These are phyloP conservation scores for Coprinopsis sp. DNA, from an alignment of 768 basidiomycete species.

Conservation along the genomic window DNA sequence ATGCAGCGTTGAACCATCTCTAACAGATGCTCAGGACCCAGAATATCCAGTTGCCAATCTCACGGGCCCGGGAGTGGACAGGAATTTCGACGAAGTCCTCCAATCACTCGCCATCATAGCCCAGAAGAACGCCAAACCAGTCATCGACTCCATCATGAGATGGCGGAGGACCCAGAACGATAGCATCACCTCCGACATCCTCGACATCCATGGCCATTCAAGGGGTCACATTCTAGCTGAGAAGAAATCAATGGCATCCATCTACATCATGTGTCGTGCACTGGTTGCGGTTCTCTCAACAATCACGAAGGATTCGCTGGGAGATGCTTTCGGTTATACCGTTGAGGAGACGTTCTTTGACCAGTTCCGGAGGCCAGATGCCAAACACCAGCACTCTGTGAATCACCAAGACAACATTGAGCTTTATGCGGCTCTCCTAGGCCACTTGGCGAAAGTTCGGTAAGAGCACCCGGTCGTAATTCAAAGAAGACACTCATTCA, in stretches of 20 bases:
- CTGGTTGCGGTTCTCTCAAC: slow-evolving; percentile 72
- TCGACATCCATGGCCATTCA: slow-evolving; percentile 40
- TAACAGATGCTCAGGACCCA: slow-evolving; percentile 44
- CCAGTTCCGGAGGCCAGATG: slow-evolving; percentile 69
- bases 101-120: slow-evolving; percentile 82
- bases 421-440: slow-evolving; percentile 78
- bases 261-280: slow-evolving; percentile 87
- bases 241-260: slow-evolving; percentile 75
- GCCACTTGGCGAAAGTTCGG: slow-evolving; percentile 78
- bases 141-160: slow-evolving; percentile 81
- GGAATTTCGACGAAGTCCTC: slow-evolving; percentile 81
- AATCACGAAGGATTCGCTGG: slow-evolving; percentile 71
- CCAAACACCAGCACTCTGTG: slow-evolving; percentile 61
- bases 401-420: slow-evolving; percentile 83
- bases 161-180: slow-evolving; percentile 82
- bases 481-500: neutral
- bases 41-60: slow-evolving; percentile 62
- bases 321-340: slow-evolving; percentile 70
- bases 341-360: slow-evolving; percentile 90
- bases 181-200: slow-evolving; percentile 45
- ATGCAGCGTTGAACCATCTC: neutral
- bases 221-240: slow-evolving; percentile 54
- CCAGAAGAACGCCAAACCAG: slow-evolving; percentile 76
- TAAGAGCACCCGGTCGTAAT: slow-evolving; percentile 28
- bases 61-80: slow-evolving; percentile 70